Conservation (phyloP, 257 asterid species). For the Striga asiatica region DNA sequence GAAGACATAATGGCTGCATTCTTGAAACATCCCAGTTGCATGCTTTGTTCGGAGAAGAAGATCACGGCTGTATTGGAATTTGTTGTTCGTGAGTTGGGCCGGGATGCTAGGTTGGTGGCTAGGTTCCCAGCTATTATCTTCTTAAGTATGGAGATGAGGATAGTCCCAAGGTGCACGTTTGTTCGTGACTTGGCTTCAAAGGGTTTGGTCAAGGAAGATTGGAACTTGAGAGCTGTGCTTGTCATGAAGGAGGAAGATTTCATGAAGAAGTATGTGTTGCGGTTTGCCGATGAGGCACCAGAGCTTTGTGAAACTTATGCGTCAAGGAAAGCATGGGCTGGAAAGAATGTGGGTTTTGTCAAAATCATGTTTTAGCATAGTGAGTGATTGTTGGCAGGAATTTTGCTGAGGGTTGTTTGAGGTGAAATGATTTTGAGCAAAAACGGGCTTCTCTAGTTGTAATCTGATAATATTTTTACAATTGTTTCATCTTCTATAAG, state of each 20-base stretch:
- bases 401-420: too few species aligned
- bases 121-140: slow-evolving; percentile 11
- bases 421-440: too few species aligned
- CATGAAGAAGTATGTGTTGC: background rate
- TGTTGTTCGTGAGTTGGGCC: slow-evolving; percentile 10
- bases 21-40: slow-evolving; percentile 15
- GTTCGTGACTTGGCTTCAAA: background rate
- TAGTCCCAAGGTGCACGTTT: slow-evolving; percentile 13
- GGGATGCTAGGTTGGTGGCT: background rate
- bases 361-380: too few species aligned
- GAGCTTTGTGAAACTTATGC: background rate
- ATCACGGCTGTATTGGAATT: slow-evolving; percentile 16
- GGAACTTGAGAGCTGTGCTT: background rate
- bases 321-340: background rate
- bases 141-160: slow-evolving; percentile 6
- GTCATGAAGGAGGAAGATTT: background rate
- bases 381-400: too few species aligned
- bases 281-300: background rate
- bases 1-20: slow-evolving; percentile 12
- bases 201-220: background rate
- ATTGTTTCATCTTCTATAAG: too few species aligned
- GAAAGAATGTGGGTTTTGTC: too few species aligned
- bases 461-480: too few species aligned
- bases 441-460: too few species aligned
- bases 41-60: slow-evolving; percentile 21